Base-by-base conservation (phyloP, 2,329 filamentous ascomycete species). In the Beauveria pseudobassiana region DNA sequence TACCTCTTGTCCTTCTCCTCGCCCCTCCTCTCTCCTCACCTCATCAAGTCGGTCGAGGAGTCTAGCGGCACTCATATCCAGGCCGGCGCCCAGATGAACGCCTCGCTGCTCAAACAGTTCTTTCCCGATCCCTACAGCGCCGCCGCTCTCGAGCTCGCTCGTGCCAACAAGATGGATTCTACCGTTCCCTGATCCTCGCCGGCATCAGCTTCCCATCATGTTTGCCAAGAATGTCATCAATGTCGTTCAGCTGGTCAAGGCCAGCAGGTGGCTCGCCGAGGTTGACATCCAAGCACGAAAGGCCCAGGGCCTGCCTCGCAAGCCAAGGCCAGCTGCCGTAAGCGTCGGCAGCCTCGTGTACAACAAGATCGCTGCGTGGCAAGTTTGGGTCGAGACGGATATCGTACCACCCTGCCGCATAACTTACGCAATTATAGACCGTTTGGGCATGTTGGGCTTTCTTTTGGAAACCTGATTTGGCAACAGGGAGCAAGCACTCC, bases 1-100 rank as follows among this genome's bases (percentile, higher is more conserved):
- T 99, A 99, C 79, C 89, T 99, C 59, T 88, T 99, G 63, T 97
- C 93, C 69, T 99, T 99, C 82, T 96, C 90, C 63, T 96, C 91
- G 62, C 93, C 93, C 2, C 84, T 87, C 43, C 85, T 98, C 61
- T 95, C 91, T 1, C 93, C 95, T 1, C 91, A 91, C 62, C 88
- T 98, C 58, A 86, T 88, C 65, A 79, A 85, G 69, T 79, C 84
- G 14, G 80, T 86, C 46, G 82, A 86, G 64, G 78, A 81, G 59
- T 76, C 80, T 49, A 72, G 71, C 60, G 79, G 80, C 60, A 79
- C 78, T 58, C 77, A 77, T 52, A 83, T 85, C 66, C 78, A 88
- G 69, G 83, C 86, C 8, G 88, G 88, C 63, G 87, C 82, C 40
- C 87, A 91, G 56, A 84, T 91, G 67, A 85, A 85, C 69, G 86